Conservation (phyloP, 352 stramenopile species). For the Globisporangium polare region DNA sequence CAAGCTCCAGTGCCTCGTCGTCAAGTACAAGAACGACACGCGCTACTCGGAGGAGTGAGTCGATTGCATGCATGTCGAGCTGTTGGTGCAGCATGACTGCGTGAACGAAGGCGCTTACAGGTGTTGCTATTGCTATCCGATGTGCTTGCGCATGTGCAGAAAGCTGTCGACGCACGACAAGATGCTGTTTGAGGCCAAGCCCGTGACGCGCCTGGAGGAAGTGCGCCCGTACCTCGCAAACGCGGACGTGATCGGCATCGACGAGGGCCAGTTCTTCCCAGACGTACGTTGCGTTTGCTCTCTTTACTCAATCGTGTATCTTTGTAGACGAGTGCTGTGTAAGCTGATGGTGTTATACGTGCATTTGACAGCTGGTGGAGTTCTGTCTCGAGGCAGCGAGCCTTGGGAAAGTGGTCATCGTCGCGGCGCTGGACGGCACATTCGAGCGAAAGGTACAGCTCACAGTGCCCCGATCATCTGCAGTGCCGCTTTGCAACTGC, state of each 20-base stretch:
- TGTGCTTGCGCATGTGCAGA: constrained; percentile 19
- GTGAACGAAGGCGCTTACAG: not conserved
- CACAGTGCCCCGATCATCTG: too few relatives aligned
- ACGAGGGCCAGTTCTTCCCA: constrained; percentile 85
- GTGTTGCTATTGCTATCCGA: not conserved
- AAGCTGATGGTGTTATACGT: constrained; percentile 4
- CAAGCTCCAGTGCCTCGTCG: constrained; percentile 71
- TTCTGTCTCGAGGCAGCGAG: constrained; percentile 73
- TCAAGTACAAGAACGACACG: constrained; percentile 80
- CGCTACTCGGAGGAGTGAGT: constrained; percentile 69
- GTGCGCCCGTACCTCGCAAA: constrained; percentile 51
- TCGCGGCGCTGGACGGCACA: constrained; percentile 67
- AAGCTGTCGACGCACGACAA: constrained; percentile 79
- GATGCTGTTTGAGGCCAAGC: constrained; percentile 59
- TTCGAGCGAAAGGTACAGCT: constrained; percentile 63
- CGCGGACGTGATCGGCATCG: constrained; percentile 84
- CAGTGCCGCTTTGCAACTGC: too few relatives aligned
- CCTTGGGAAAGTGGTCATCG: constrained; percentile 75
- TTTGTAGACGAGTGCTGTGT: too few relatives aligned
- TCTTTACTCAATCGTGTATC: too few relatives aligned
- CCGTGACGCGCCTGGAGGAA: constrained; percentile 52
- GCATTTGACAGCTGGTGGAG: constrained; percentile 45
- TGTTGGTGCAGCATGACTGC: not conserved
- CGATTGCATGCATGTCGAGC: not conserved
- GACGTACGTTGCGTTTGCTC: constrained; percentile 35